A percentile compares a stretch with the other conserved stretches of the same genome.
These are phyloP conservation scores for Trypanosomatidae sp. DNA, from an alignment of 208 protist genomes.

Conservation along the genomic window DNA sequence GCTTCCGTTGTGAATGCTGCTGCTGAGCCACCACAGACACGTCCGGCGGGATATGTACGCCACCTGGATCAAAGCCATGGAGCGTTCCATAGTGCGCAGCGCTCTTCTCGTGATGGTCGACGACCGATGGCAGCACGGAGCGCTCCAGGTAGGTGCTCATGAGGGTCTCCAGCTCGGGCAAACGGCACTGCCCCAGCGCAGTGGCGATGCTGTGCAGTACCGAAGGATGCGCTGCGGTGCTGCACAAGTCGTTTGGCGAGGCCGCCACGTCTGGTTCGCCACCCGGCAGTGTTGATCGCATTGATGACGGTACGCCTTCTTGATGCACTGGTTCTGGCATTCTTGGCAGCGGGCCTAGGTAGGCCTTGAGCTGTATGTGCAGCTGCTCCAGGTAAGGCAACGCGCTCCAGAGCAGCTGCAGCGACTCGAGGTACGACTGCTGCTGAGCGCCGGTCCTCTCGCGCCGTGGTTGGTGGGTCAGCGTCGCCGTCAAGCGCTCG, in stretches of 20 bases:
- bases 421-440: conserved; percentile 27
- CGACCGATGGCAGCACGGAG: conserved; percentile 24
- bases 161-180: conserved; percentile 34
- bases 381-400: conserved; percentile 26
- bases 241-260: neutral
- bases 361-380: conserved; percentile 17
- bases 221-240: conserved; percentile 18
- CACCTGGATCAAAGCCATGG: neutral
- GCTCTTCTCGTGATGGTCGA: conserved; percentile 18
- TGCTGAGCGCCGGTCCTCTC: conserved; percentile 10
- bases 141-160: conserved; percentile 45
- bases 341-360: conserved; percentile 3
- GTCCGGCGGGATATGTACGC: neutral
- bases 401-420: conserved; percentile 40
- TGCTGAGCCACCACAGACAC: neutral
- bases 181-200: conserved; percentile 41
- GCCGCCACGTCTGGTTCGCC: neutral
- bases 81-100: neutral
- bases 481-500: conserved; percentile 36
- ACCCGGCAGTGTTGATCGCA: neutral
- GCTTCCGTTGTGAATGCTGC: neutral
- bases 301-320: neutral
- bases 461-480: conserved; percentile 24
- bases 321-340: neutral
- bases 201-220: conserved; percentile 47